Base-by-base conservation (phyloP, 805 yeast genomes). In the Isabelozyma gotoi region DNA sequence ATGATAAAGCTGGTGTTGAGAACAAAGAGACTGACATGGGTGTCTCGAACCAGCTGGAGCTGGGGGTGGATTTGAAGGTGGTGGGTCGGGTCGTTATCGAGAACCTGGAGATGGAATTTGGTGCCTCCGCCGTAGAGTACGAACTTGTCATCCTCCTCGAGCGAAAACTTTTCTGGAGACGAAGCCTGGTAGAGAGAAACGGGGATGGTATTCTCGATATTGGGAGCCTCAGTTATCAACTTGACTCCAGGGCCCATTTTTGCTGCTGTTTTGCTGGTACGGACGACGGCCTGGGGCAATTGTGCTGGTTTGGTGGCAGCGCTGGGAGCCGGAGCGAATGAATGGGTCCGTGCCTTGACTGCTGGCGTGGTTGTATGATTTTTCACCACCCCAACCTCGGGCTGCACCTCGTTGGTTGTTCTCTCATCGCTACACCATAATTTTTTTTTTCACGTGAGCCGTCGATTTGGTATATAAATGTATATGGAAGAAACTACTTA, bases 51-150 rank as follows among this genome's bases (percentile, higher is more conserved):
- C 3, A 10, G 14, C 6, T 32, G 29, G 6, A 56, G 38, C 18
- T 29, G 36, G 7, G 54, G 46, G 16, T 32, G 41, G 16, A 57
- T 36, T n/a, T 18, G 32, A 3, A 57, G 39, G 3, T 40, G 31
- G 29, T 47, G 49, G 10, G 38, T 40, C 5, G 53, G 51, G 33
- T 55, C 54, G 31, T 49, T 54, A 21, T 48, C 41, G 16, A 47
- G 33, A 15, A 65, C 21, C 14, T 32, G 10, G n/a, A 56, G 19
- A 35, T 33, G 8, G 39, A 44, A 58, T 14, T 44, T 39, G 2
- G 42, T 36, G 3, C 71, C 72, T 4, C 75, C 76, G 7, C 67
- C 73, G 45, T 67, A 62, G n/a, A 73, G 50, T 33, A 73, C 69
- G 44, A 63, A 58, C 52, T 71, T 67, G 48, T 71, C 76, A 40